Conservation (phyloP, 208 protist species). For the Trichomonas tenax region DNA sequence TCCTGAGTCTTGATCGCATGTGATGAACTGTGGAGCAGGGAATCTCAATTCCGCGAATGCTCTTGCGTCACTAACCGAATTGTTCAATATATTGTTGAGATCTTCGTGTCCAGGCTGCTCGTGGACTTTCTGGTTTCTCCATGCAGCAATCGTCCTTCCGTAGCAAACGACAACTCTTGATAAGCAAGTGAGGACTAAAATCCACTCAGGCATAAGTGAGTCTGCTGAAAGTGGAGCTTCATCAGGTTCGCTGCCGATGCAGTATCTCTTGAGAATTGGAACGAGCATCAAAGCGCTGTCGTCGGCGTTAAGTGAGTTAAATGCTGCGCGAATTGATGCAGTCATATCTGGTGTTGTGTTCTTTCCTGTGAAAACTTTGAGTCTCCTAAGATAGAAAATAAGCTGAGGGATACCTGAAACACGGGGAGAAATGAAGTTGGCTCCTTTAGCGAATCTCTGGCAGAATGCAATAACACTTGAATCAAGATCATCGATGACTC, state of each 20-base stretch:
- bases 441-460: no score
- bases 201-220: slow-evolving; percentile 58
- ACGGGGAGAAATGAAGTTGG: no score
- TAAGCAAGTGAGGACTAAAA: slow-evolving; percentile 93
- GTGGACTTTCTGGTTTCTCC: slow-evolving; percentile 68
- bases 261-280: slow-evolving; percentile 85
- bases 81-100: slow-evolving; percentile 20
- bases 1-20: slow-evolving; percentile 13
- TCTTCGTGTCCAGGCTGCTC: slow-evolving; percentile 45
- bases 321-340: slow-evolving; percentile 73
- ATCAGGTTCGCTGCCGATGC: slow-evolving; percentile 53
- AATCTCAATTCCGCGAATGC: slow-evolving; percentile 16
- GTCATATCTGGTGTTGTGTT: slow-evolving; percentile 92
- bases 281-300: slow-evolving; percentile 86
- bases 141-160: slow-evolving; percentile 76
- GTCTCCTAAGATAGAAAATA: slow-evolving; percentile 91
- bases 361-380: slow-evolving; percentile 79
- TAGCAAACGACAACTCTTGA: slow-evolving; percentile 91
- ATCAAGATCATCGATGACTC: no score
- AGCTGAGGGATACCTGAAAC: slow-evolving; percentile 70
- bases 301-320: slow-evolving; percentile 71
- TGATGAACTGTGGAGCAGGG: slow-evolving; percentile 14
- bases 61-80: not conserved
- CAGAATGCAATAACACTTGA: no score
- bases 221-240: slow-evolving; percentile 32